phyloP scores from a whole-genome alignment of 116 monocot species.

The Phalaenopsis hybrid region DNA sequence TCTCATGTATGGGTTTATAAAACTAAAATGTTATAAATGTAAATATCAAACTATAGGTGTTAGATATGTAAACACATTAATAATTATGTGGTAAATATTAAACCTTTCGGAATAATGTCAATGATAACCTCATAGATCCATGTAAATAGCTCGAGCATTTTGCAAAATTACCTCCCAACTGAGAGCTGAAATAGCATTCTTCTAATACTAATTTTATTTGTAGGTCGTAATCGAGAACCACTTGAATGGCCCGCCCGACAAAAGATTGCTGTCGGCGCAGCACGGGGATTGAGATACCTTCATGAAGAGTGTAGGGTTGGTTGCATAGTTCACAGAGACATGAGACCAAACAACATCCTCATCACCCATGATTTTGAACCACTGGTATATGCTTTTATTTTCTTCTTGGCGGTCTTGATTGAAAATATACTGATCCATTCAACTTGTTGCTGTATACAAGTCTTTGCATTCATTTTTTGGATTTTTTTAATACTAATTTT shows the following conservation, averaged over 20 bases:
- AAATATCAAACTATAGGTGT: too few species aligned
- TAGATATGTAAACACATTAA: too few species aligned
- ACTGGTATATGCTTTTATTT: conserved; percentile 40
- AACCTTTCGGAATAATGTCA: neutral
- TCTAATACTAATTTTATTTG: conserved; percentile 4
- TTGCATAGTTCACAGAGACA: conserved; percentile 82
- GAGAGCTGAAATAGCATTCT: neutral
- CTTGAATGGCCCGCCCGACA: conserved; percentile 77
- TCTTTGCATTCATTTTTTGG: neutral
- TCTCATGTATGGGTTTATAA: too few species aligned
- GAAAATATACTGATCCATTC: neutral
- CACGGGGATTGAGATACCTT: conserved; percentile 80
- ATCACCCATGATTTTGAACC: conserved; percentile 90
- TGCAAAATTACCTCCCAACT: neutral
- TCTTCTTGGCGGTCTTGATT: neutral
- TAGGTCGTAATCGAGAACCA: conserved; percentile 48
- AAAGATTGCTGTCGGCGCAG: conserved; percentile 87
- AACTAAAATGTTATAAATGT: too few species aligned
- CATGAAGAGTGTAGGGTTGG: conserved; percentile 93
- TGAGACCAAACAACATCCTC: conserved; percentile 92
- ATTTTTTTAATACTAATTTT: neutral
- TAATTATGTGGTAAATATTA: too few species aligned
- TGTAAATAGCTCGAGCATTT: neutral
- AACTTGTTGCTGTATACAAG: neutral
- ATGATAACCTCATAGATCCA: neutral